A percentile compares a stretch with the other conserved stretches of the same genome.
phyloP scores from a whole-genome alignment of 2,329 filamentous ascomycete genomes.

The Alternaria conjuncta region DNA sequence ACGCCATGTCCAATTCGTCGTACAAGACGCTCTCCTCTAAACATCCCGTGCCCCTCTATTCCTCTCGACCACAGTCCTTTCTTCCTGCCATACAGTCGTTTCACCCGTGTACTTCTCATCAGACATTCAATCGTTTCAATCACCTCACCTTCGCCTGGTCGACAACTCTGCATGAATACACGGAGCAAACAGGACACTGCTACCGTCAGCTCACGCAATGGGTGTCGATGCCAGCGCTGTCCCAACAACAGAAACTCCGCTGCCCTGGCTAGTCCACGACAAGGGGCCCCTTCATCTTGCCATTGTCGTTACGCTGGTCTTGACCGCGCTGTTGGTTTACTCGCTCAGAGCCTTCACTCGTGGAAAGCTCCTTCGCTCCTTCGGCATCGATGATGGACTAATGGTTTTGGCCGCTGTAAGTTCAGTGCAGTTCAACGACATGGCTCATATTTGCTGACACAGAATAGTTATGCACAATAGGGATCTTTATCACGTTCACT shows the following conservation, averaged over 20 bases:
- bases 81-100: conserved; percentile 8
- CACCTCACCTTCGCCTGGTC: neutral
- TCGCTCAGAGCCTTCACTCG: conserved; percentile 55
- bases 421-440: neutral
- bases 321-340: conserved; percentile 51
- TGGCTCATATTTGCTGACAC: neutral
- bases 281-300: conserved; percentile 47
- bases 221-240: conserved; percentile 24
- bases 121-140: conserved; percentile 1
- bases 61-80: conserved; percentile 9
- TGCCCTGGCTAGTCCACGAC: conserved; percentile 31
- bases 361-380: conserved; percentile 53
- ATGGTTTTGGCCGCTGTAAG: conserved; percentile 51
- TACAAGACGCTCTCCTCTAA: conserved; percentile 8
- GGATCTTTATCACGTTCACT: conserved; percentile 12
- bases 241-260: conserved; percentile 9
- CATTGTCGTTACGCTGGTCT: conserved; percentile 50
- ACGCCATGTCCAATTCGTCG: conserved; percentile 9
- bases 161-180: neutral
- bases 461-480: conserved; percentile 4
- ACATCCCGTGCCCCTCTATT: conserved; percentile 1
- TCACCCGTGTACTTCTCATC: conserved; percentile 1
- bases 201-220: conserved; percentile 21
- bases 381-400: conserved; percentile 58
- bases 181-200: conserved; percentile 18